phyloP scores from a whole-genome alignment of 441 rosid genomes.

The Croton setiger region DNA sequence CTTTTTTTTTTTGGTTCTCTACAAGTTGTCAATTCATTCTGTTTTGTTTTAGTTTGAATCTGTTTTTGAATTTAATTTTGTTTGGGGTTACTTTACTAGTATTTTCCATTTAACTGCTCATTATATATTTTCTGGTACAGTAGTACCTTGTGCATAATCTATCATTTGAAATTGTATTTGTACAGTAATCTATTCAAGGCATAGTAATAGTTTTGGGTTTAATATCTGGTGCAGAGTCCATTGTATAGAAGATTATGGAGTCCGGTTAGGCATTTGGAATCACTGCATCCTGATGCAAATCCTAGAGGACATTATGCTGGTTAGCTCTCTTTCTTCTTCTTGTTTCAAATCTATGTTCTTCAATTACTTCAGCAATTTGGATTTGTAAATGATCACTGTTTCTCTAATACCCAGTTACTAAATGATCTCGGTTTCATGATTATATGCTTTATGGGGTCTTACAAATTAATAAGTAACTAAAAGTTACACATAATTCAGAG shows the following conservation, averaged over 20 bases:
- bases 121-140: background rate
- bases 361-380: background rate
- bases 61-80: background rate
- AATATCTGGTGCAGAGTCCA: conserved; percentile 54
- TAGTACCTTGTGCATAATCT: background rate
- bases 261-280: conserved; percentile 66
- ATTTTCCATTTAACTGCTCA: background rate
- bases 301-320: conserved; percentile 81
- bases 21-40: background rate
- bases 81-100: background rate
- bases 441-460: background rate
- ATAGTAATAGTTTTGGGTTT: conserved; percentile 5
- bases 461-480: background rate
- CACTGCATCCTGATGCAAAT: conserved; percentile 77
- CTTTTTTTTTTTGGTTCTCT: conserved; percentile 19
- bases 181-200: background rate
- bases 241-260: conserved; percentile 86
- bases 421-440: background rate
- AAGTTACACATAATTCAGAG: background rate
- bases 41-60: conserved; percentile 6
- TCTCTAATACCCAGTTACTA: background rate
- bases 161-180: background rate
- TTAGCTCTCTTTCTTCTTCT: conserved; percentile 29
- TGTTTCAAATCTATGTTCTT: background rate
- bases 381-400: background rate